Base-by-base conservation (phyloP, 2,329 filamentous ascomycete genomes). In the Calycina herbarum region DNA sequence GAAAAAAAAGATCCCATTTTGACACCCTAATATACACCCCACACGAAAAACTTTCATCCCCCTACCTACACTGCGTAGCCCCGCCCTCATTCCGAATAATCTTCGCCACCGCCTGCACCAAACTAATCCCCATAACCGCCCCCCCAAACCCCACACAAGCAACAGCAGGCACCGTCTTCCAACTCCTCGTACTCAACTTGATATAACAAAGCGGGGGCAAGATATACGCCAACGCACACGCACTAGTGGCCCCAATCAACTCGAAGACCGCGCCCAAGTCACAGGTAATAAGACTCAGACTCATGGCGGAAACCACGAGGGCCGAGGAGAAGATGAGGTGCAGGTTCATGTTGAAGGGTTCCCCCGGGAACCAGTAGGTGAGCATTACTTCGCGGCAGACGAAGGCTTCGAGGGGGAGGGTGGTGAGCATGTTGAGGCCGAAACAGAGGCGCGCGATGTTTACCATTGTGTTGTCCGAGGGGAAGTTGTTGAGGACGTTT, bases 401-500 rank as follows among this genome's bases (percentile, higher is more conserved):
- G 77, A 99, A 99, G 17, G 93, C 94, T 82, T 99, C 95, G 67
- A 99, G 89, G 0, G 95, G 95, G 42, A 99, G 83, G 1, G 95
- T 98, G 15, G 95, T 97, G 73, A 99, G 87, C 95, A 99, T 99
- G 83, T 99, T 99, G 71, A 99, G 85, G 1, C 95, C 95, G 76
- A 99, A 98, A 79, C 93, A 97, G 61, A 99, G 85, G 62, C 95
- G 90, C 27, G 95, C 95, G 66, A 99, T 85, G 78, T 97, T 98
- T 76, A 98, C 93, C 87, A 98, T 90, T 72, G 89, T 84, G 78
- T 97, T 98, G 79, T 96, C 88, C 24, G 88, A 83, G 1, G 94
- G 91, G 76, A 99, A 98, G 80, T 99, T 99, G 83, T 99, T 99
- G 73, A 99, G 88, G 62, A 99, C 93, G 77, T 99, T 99, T 76